Percentiles rank a stretch among this genome's conserved stretches.
phyloP scores from a whole-genome alignment of 2,329 filamentous ascomycete genomes.

The Ascochyta lentis region DNA sequence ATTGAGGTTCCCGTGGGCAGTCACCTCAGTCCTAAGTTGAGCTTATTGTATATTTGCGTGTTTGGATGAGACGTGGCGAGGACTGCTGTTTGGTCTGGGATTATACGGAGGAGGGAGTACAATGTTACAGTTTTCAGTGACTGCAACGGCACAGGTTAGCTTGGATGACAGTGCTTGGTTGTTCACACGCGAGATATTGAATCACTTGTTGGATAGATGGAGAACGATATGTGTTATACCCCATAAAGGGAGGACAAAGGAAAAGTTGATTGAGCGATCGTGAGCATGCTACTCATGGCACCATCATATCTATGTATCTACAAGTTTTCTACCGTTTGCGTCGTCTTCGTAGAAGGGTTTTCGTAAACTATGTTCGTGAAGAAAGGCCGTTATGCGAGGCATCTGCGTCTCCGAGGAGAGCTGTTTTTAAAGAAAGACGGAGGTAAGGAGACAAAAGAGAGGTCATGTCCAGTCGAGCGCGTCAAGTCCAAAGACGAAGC shows the following conservation, averaged over 20 bases:
- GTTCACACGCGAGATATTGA: too few species aligned
- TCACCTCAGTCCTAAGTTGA: too few species aligned
- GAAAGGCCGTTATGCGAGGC: conserved; percentile 7
- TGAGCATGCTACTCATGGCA: conserved; percentile 25
- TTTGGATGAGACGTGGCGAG: too few species aligned
- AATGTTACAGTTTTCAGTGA: too few species aligned
- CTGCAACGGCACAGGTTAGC: too few species aligned
- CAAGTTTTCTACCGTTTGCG: conserved; percentile 5
- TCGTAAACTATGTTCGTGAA: conserved; percentile 26
- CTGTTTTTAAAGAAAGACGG: not conserved
- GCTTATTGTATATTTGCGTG: too few species aligned
- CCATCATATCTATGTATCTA: conserved; percentile 27
- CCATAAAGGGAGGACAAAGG: conserved; percentile 10
- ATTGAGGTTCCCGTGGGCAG: too few species aligned
- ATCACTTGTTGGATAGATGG: not conserved
- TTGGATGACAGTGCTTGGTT: too few species aligned
- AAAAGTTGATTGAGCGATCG: conserved; percentile 34
- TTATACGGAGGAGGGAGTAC: too few species aligned
- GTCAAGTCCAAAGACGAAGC: conserved; percentile 18
- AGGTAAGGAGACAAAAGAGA: conserved; percentile 19
- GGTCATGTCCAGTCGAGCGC: conserved; percentile 18
- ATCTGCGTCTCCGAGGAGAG: conserved; percentile 3
- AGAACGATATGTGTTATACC: not conserved
- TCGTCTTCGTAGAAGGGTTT: conserved; percentile 9
- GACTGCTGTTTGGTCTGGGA: too few species aligned